phyloP scores from a whole-genome alignment of 495 filamentous ascomycete species.

The Penicillium argentinense region DNA sequence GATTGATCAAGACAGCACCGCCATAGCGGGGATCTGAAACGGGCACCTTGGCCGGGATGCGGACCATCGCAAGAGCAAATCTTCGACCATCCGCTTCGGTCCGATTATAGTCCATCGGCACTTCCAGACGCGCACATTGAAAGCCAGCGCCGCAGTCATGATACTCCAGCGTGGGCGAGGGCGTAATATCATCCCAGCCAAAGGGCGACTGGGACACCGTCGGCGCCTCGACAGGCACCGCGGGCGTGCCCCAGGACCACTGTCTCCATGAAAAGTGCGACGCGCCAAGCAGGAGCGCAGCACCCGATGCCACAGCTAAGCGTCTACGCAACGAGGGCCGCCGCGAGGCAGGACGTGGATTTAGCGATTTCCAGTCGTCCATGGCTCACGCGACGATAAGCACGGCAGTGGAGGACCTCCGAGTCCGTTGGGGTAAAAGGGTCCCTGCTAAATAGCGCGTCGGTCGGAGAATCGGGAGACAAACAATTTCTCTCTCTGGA shows the following conservation, averaged over 20 bases:
- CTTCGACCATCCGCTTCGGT: slow-evolving; percentile 34
- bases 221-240: too few species aligned
- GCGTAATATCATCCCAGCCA: slow-evolving; percentile 32
- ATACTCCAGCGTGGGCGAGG: slow-evolving; percentile 34
- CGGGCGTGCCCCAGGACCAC: too few species aligned
- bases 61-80: slow-evolving; percentile 52
- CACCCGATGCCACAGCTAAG: too few species aligned
- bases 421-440: neutral
- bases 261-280: too few species aligned
- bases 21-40: slow-evolving; percentile 46
- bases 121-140: slow-evolving; percentile 55
- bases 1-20: slow-evolving; percentile 46
- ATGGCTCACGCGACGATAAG: slow-evolving; percentile 8
- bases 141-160: slow-evolving; percentile 43
- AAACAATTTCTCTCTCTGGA: too few species aligned
- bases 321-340: neutral
- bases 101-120: slow-evolving; percentile 57
- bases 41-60: slow-evolving; percentile 48
- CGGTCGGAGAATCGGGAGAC: neutral
- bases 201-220: slow-evolving; percentile 8
- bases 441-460: neutral
- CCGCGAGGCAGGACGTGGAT: neutral
- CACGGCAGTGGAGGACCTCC: neutral
- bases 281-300: neutral
- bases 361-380: slow-evolving; percentile 12